Evolutionary conservation across 371 early-diverging fungal species (phyloP).

Genomic region (Rhizomucor pusillus): DNA sequence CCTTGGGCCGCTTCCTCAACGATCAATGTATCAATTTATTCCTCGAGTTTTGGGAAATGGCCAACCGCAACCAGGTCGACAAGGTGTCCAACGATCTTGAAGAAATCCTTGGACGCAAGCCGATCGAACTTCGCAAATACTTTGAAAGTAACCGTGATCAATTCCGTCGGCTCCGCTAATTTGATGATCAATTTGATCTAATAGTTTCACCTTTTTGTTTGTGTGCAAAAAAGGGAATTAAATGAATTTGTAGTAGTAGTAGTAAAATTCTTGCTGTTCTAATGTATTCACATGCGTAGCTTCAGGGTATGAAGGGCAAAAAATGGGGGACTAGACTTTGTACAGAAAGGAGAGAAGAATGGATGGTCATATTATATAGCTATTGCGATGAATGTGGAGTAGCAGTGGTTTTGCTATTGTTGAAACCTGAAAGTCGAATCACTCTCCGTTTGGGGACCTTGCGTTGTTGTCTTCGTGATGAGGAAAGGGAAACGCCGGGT

Average conservation of each 20-base stretch:
- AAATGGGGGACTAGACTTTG: no score
- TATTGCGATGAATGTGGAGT: no score
- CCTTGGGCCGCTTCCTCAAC: constrained; percentile 33
- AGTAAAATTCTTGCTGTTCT: no score
- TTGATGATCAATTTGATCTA: background rate
- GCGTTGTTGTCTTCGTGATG: constrained; percentile 12
- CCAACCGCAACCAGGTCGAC: constrained; percentile 22
- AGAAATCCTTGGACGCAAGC: constrained; percentile 25
- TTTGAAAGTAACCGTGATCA: constrained; percentile 37
- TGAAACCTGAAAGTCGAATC: constrained; percentile 22
- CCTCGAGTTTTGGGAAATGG: constrained; percentile 29
- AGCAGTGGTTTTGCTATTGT: no score
- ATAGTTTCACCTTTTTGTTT: no score
- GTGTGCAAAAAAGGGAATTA: no score
- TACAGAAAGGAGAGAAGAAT: no score
- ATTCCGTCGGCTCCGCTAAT: constrained; percentile 27
- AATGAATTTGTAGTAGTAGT: no score
- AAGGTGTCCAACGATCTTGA: constrained; percentile 24
- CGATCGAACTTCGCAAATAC: constrained; percentile 26
- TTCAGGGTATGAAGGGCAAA: no score
- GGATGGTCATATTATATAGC: no score
- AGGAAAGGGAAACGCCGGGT: background rate
- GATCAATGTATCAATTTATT: constrained; percentile 21
- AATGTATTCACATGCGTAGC: no score
- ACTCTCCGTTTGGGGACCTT: constrained; percentile 44